Evolutionary conservation across 1,284 basidiomycete species (phyloP), one percentile per base, ranked within the genome.

Genomic region (Mrakiaceae sp.): DNA sequence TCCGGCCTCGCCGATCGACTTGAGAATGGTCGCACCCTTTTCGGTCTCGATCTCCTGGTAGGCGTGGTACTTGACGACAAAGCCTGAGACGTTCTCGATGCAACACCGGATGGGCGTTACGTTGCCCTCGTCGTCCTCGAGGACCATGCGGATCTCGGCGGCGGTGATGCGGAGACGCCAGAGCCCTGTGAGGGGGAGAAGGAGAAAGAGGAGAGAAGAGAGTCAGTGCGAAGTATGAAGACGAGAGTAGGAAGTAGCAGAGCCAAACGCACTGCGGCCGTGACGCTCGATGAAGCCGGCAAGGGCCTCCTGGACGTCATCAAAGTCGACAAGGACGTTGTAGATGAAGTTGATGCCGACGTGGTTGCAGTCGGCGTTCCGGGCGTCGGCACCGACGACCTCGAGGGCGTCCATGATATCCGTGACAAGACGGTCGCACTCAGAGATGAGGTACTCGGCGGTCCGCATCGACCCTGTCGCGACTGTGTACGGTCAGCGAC

Each of bases 291-390:
- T 92, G 81, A 99, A 99, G 58, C 94, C 95, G 16, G 93, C 87
- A 66, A 98, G 89, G 7, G 95, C 95, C 67, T 88, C 87, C 67
- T 98, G 84, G 9, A 98, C 92, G 71, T 98, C 93, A 70, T 97
- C 94, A 71, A 98, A 97, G 49, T 87, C 88, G 70, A 98, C 91
- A 43, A 87, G 85, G 68, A 98, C 87, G 74, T 89, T 90, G 82
- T 98, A 98, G 74, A 98, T 87, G 77, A 97, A 98, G 79, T 96
- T 96, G 84, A 98, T 90, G 79, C 89, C 90, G 74, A 96, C 94
- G 75, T 96, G 91, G 76, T 96, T 96, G 79, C 89, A 90, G 75
- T 96, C 92, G 2, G 91, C 88, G 71, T 87, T 90, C 69, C 92
- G 84, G 73, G 93, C 81, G 72, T 90, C 83, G 27, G 88, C 87